phyloP scores from a whole-genome alignment of 768 basidiomycete genomes.

The Termitomyces heimii region DNA sequence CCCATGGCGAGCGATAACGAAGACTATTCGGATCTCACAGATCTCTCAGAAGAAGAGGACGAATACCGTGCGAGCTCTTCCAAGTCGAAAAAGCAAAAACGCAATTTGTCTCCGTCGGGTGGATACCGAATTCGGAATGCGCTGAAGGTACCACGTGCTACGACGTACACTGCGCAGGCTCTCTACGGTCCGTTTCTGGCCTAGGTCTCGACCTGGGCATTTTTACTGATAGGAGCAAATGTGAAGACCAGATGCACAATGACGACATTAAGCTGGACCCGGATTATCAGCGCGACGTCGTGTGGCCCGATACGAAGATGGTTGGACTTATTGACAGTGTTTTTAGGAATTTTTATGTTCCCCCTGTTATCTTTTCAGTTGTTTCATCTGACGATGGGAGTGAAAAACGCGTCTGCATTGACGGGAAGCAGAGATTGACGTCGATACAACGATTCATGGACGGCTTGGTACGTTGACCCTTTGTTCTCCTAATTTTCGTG shows the following conservation, averaged over 20 bases:
- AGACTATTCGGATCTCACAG: conserved; percentile 28
- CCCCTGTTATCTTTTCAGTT: conserved; percentile 67
- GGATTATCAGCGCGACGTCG: conserved; percentile 78
- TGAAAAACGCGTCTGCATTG: conserved; percentile 41
- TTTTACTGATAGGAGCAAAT: not conserved
- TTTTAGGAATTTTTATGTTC: conserved; percentile 73
- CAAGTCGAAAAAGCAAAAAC: conserved; percentile 13
- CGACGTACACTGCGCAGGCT: conserved; percentile 59
- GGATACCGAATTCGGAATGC: conserved; percentile 36
- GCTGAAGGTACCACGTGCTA: conserved; percentile 50
- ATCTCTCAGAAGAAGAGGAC: conserved; percentile 21
- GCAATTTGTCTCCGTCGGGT: not conserved
- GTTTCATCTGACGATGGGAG: conserved; percentile 52
- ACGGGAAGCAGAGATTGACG: conserved; percentile 61
- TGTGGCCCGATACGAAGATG: conserved; percentile 76
- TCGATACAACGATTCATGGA: conserved; percentile 39
- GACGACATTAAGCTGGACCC: conserved; percentile 65
- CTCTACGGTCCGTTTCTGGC: conserved; percentile 40
- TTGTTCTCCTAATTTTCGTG: not conserved
- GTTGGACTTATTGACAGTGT: conserved; percentile 73
- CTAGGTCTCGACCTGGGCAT: too few relatives aligned
- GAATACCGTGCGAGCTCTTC: not conserved
- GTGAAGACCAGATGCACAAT: conserved; percentile 57
- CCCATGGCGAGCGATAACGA: conserved; percentile 21
- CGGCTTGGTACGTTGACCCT: conserved; percentile 10